Evolutionary conservation across 768 basidiomycete genomes (phyloP), one percentile per base, ranked within the genome.

Genomic region (Hericium coralloides): DNA sequence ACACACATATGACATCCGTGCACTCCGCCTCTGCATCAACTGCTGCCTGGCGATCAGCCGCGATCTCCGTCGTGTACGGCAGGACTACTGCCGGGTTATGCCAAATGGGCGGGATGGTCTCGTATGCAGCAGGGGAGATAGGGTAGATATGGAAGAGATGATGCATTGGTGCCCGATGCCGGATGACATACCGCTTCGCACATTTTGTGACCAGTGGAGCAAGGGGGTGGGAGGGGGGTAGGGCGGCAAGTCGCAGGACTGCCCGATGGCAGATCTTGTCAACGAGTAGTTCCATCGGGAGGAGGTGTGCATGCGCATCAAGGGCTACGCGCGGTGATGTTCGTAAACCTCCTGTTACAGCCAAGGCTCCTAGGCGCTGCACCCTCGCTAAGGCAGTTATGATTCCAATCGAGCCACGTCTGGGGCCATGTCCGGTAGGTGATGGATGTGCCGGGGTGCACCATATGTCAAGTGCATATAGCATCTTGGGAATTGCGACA

Each of bases 401-500:
- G 3, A 49, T 20, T 0, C 52, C 51, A 7, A 56, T 25, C 0
- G 56, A 53, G 0, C 61, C 61, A 5, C 12, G 45, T 1, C 36
- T 17, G 3, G 4, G 23, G n/a, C 26, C 25, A 1, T 15, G 31
- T 0, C n/a, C 0, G 0, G 7, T 2, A 1, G 8, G 14, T 2
- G 8, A 2, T 2, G 14, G 15, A 38, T 59, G 18, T 12, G 26
- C 10, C 20, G 48, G 47, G 0, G 38, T 57, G 12, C 60, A 60
- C 58, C 64, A 68, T 0, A 66, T 36, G 12, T 67, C 60, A 0
- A 58, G 64, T 0, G 55, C 66, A 39, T 71, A 70, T 0, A 61
- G 15, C 51, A 69, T 64, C 15, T 58, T 56, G 0, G 68, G 70
- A 0, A 69, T 50, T 0, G 63, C 68, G 0, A 66, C 56, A 0